Evolutionary conservation across 176 grass and related monocot species (phyloP).

Genomic region (Zoysia japonica): DNA sequence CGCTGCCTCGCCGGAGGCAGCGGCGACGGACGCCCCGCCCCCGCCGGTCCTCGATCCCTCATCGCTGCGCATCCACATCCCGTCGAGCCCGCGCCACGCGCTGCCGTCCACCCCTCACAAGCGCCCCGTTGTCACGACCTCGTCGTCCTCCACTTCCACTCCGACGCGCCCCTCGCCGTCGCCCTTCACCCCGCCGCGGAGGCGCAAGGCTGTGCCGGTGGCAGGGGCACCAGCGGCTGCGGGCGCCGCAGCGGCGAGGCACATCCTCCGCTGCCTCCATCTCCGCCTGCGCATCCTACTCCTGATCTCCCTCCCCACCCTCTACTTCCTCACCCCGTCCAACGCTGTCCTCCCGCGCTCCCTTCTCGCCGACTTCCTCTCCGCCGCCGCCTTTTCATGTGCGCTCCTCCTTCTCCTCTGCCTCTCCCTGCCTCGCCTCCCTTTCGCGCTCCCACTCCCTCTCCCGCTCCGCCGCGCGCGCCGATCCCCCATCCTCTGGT

Average conservation of each 20-base stretch:
- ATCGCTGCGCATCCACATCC: slow-evolving; percentile 77
- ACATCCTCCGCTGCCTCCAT: slow-evolving; percentile 72
- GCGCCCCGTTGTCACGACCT: slow-evolving; percentile 59
- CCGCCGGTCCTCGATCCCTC: slow-evolving; percentile 44
- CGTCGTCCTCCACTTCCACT: slow-evolving; percentile 39
- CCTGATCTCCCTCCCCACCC: slow-evolving; percentile 65
- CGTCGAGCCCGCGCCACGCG: slow-evolving; percentile 57
- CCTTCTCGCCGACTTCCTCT: slow-evolving; percentile 91
- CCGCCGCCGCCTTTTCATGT: slow-evolving; percentile 87
- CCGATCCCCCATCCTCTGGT: slow-evolving; percentile 85
- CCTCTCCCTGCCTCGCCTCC: slow-evolving; percentile 68
- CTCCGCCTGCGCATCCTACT: slow-evolving; percentile 72
- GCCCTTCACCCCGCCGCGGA: slow-evolving; percentile 45
- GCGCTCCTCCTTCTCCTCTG: slow-evolving; percentile 80
- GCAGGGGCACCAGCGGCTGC: slow-evolving; percentile 37
- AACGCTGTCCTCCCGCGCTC: slow-evolving; percentile 48
- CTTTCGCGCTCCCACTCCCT: slow-evolving; percentile 51
- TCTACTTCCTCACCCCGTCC: slow-evolving; percentile 57
- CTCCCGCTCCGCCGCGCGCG: slow-evolving; percentile 51
- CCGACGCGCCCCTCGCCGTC: slow-evolving; percentile 46
- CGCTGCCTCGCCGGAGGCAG: slow-evolving; percentile 35
- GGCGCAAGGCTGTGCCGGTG: slow-evolving; percentile 40
- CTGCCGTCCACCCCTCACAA: slow-evolving; percentile 70
- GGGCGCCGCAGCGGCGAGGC: slow-evolving; percentile 46
- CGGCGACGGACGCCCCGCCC: slow-evolving; percentile 36